Conservation (phyloP, 2,329 filamentous ascomycete genomes). For the Metarhizium anisopliae region DNA sequence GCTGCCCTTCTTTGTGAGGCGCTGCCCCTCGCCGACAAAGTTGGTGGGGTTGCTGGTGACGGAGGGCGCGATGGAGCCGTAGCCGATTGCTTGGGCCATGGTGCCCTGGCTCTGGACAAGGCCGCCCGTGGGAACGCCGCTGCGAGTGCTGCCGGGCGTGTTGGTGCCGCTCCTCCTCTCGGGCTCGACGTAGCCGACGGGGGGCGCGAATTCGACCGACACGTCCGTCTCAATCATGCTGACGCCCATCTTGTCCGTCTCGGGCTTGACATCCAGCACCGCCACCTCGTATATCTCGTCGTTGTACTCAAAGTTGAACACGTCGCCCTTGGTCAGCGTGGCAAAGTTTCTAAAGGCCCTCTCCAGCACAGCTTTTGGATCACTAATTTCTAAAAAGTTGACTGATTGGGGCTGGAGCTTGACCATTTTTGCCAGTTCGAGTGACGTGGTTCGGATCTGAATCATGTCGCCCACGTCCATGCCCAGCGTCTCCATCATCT, state of each 20-base stretch:
- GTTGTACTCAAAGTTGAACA: constrained; percentile 96
- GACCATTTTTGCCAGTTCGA: constrained; percentile 84
- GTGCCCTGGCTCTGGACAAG: constrained; percentile 75
- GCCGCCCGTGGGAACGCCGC: constrained; percentile 61
- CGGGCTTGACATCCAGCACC: constrained; percentile 87
- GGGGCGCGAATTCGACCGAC: constrained; percentile 89
- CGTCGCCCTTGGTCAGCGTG: constrained; percentile 82
- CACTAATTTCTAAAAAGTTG: constrained; percentile 91
- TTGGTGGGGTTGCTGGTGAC: constrained; percentile 64
- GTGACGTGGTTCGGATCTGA: constrained; percentile 88
- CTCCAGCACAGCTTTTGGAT: constrained; percentile 94
- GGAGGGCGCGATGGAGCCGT: constrained; percentile 76
- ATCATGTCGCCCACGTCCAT: constrained; percentile 91
- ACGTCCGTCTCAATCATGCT: constrained; percentile 96
- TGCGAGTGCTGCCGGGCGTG: constrained; percentile 63
- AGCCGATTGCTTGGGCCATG: constrained; percentile 98
- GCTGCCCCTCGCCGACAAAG: constrained; percentile 73
- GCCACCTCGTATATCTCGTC: constrained; percentile 89
- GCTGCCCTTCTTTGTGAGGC: constrained; percentile 71
- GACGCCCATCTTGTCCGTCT: constrained; percentile 73
- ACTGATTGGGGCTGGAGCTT: constrained; percentile 93
- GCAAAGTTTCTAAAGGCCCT: constrained; percentile 95
- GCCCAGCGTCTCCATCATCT: constrained; percentile 89
- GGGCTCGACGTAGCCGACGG: constrained; percentile 89
- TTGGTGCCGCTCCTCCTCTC: constrained; percentile 71